Percentiles rank a stretch among this genome's conserved stretches.
Conservation (phyloP, 192 early-diverging fungal genomes). For the Backusella australiensis region DNA sequence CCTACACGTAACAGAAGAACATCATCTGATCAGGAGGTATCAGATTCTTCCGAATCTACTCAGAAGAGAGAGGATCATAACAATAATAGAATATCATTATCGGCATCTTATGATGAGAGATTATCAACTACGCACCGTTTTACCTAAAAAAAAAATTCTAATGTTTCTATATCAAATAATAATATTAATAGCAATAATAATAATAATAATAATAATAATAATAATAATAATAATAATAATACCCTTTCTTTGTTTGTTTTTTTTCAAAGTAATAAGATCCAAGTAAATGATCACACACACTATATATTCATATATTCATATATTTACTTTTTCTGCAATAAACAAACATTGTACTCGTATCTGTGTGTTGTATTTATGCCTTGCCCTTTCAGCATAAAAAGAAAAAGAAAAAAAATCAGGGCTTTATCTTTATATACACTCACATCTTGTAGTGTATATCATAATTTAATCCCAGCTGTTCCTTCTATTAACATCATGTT, state of each 20-base stretch:
- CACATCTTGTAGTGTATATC: too few relatives aligned
- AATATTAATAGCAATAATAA: not conserved
- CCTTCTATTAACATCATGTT: not conserved
- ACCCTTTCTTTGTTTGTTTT: too few relatives aligned
- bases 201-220: not conserved
- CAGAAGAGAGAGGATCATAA: not conserved
- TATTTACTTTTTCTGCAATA: not conserved
- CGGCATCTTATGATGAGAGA: conserved; percentile 28
- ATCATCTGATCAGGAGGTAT: not conserved
- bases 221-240: not conserved
- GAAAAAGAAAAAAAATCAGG: too few relatives aligned
- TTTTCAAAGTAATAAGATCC: not conserved
- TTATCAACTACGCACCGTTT: conserved; percentile 5
- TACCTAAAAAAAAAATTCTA: not conserved
- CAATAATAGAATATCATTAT: conserved; percentile 8
- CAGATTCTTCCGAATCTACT: not conserved
- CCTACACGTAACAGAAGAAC: conserved; percentile 23
- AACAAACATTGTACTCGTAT: not conserved
- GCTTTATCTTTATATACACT: too few relatives aligned
- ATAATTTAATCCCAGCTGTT: not conserved
- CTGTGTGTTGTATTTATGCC: not conserved
- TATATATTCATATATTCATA: not conserved
- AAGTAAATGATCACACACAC: not conserved
- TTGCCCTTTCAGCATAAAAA: not conserved
- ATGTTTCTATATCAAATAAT: not conserved